phyloP scores from a whole-genome alignment of 1,284 basidiomycete genomes.

The Trametes sp. region DNA sequence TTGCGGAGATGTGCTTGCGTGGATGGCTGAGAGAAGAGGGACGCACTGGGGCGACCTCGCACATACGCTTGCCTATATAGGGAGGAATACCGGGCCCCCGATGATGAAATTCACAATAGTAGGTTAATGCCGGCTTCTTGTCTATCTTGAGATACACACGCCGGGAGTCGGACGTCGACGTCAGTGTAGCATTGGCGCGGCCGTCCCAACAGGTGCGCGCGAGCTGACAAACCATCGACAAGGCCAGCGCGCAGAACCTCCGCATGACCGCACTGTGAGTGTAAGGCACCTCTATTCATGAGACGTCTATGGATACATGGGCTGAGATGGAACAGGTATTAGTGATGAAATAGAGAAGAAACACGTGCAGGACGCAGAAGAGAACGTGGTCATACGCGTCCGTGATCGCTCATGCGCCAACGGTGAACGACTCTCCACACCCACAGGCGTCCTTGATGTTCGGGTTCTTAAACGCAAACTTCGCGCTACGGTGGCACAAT shows the following conservation, averaged over 20 bases:
- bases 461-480: constrained; percentile 93
- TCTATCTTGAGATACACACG: too few species aligned
- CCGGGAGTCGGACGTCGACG: too few species aligned
- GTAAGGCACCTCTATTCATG: constrained; percentile 22
- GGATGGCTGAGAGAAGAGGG: background rate
- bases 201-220: too few species aligned
- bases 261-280: background rate
- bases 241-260: background rate
- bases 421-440: constrained; percentile 90
- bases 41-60: background rate
- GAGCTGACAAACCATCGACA: background rate
- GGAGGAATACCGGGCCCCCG: too few species aligned
- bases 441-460: constrained; percentile 94
- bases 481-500: constrained; percentile 63
- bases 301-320: constrained; percentile 31
- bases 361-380: background rate
- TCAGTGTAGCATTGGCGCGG: too few species aligned
- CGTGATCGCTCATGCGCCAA: constrained; percentile 43
- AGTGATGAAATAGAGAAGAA: constrained; percentile 13
- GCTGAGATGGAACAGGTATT: constrained; percentile 24
- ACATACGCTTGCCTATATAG: too few species aligned
- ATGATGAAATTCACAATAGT: too few species aligned
- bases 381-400: constrained; percentile 17
- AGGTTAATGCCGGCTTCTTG: too few species aligned
- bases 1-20: background rate